Evolutionary conservation across 306 rosid genomes (phyloP).

Genomic region (Phaseolus lunatus): DNA sequence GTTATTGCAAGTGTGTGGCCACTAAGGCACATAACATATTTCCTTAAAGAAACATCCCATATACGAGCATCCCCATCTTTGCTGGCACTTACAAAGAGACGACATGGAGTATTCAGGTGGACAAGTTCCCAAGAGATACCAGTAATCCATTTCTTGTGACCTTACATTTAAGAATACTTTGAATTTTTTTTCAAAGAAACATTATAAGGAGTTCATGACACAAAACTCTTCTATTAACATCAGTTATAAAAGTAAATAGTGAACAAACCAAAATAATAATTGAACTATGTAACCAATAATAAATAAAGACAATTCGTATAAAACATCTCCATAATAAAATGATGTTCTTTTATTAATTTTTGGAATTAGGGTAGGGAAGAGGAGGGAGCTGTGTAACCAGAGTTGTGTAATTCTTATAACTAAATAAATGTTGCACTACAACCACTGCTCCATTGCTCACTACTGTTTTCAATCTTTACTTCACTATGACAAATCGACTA

Average conservation of each 20-base stretch:
- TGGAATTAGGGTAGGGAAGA: not conserved
- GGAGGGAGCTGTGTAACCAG: not conserved
- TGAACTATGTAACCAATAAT: slow-evolving; percentile 10
- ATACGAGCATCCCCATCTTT: slow-evolving; percentile 98
- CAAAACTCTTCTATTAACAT: slow-evolving; percentile 20
- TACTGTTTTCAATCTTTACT: not conserved
- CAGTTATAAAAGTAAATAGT: slow-evolving; percentile 19
- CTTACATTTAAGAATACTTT: slow-evolving; percentile 54
- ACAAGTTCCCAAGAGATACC: slow-evolving; percentile 98
- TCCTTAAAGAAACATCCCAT: slow-evolving; percentile 82
- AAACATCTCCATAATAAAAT: slow-evolving; percentile 13
- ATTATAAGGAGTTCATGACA: not conserved
- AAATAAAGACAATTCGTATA: slow-evolving; percentile 14
- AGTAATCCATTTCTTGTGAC: slow-evolving; percentile 96
- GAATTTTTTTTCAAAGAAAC: slow-evolving; percentile 12
- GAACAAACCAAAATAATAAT: slow-evolving; percentile 9
- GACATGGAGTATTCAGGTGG: slow-evolving; percentile 85
- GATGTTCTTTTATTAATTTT: slow-evolving; percentile 1
- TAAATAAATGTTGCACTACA: not conserved
- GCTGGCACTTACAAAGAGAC: slow-evolving; percentile 96
- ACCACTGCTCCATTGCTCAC: not conserved
- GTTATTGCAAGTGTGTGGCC: slow-evolving; percentile 95
- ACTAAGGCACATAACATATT: slow-evolving; percentile 69
- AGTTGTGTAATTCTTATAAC: slow-evolving; percentile 7
- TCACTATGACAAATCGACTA: not conserved